Evolutionary conservation across 148 eudicot genomes (phyloP).

Genomic region (Selenicereus undatus): DNA sequence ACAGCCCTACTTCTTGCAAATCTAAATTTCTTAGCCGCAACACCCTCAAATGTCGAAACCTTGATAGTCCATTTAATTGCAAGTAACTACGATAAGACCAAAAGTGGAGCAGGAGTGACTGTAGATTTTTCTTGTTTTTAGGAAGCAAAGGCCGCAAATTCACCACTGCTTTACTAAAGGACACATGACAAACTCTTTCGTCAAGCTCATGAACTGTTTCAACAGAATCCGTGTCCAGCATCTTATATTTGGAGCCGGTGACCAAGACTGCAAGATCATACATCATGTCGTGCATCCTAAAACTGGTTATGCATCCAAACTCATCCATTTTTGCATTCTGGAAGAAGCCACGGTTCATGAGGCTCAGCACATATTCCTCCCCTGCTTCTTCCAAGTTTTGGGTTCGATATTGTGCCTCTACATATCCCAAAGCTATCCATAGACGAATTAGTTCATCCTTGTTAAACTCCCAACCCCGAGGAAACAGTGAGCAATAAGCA

Average conservation of each 20-base stretch:
- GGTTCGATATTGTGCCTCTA: background rate
- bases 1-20: too few relatives aligned
- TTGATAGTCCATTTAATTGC: background rate
- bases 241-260: conserved; percentile 14
- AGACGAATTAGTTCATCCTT: background rate
- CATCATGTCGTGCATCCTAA: background rate
- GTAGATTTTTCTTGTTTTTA: background rate
- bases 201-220: background rate
- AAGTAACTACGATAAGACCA: background rate
- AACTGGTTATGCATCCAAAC: background rate
- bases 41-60: too few relatives aligned
- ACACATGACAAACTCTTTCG: conserved; percentile 16
- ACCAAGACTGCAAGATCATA: conserved; percentile 1
- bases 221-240: background rate
- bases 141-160: background rate
- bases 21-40: background rate
- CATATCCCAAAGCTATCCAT: conserved; percentile 20
- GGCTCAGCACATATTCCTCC: background rate
- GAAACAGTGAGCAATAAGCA: conserved; percentile 18
- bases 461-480: background rate
- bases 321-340: background rate
- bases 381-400: conserved; percentile 14
- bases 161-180: background rate
- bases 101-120: background rate
- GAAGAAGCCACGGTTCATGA: conserved; percentile 7